Conservation (phyloP, 2,329 filamentous ascomycete genomes). For the Exophiala bonariae region DNA sequence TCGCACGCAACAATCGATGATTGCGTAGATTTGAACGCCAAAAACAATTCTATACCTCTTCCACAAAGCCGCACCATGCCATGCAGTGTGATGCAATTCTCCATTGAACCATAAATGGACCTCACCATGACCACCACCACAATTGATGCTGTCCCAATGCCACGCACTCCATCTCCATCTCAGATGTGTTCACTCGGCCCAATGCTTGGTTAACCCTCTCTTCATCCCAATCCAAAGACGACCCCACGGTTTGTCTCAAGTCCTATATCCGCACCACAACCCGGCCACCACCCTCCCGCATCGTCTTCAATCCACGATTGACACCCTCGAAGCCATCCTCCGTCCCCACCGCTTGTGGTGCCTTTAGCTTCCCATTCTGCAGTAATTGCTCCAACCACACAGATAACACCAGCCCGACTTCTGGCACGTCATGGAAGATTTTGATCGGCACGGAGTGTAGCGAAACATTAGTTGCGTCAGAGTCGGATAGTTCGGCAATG, state of each 20-base stretch:
- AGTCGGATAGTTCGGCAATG: conserved; percentile 32
- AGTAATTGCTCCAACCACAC: conserved; percentile 69
- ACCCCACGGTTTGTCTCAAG: background rate
- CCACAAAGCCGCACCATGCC: too few species aligned
- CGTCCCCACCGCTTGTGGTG: conserved; percentile 62
- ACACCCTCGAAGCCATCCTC: conserved; percentile 65
- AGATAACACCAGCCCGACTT: conserved; percentile 63
- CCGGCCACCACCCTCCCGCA: conserved; percentile 67
- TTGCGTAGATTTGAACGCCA: too few species aligned
- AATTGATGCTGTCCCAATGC: too few species aligned
- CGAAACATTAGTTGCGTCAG: conserved; percentile 35
- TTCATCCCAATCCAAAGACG: background rate
- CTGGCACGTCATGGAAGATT: conserved; percentile 67
- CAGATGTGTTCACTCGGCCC: too few species aligned
- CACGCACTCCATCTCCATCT: too few species aligned
- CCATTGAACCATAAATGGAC: too few species aligned
- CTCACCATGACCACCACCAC: too few species aligned
- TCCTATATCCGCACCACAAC: conserved; percentile 57
- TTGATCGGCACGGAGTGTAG: conserved; percentile 74
- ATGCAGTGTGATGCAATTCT: too few species aligned
- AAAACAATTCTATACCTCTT: too few species aligned
- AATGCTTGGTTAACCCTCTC: too few species aligned
- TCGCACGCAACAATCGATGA: too few species aligned
- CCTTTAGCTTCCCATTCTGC: conserved; percentile 54
- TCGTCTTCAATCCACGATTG: conserved; percentile 66